These are phyloP conservation scores for Nigrospora oryzae DNA, from an alignment of 2,329 filamentous ascomycete genomes.

Conservation along the genomic window DNA sequence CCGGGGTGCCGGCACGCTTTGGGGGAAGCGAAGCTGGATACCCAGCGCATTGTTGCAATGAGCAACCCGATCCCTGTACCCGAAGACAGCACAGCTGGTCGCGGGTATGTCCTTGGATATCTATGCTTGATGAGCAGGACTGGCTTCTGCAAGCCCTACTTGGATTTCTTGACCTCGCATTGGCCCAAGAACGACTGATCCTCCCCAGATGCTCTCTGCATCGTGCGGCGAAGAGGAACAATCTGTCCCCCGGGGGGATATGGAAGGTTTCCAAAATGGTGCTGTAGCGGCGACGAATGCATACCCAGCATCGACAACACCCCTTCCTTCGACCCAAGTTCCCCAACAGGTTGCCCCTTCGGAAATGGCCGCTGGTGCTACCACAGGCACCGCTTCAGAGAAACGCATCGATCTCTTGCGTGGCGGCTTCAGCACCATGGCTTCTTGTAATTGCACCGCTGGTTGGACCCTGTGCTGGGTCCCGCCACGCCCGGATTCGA, in stretches of 20 bases:
- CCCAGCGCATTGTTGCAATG: conserved; percentile 45
- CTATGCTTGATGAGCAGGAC: conserved; percentile 17
- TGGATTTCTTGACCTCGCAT: conserved; percentile 16
- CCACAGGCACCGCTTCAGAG: conserved; percentile 40
- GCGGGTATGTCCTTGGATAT: conserved; percentile 36
- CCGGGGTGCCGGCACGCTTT: too few relatives aligned
- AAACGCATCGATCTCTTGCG: conserved; percentile 41
- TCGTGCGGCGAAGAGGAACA: too few relatives aligned
- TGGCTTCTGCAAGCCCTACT: conserved; percentile 14
- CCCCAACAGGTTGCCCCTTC: conserved; percentile 48
- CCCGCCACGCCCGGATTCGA: conserved; percentile 17
- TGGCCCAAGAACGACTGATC: too few relatives aligned
- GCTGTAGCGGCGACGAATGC: conserved; percentile 23
- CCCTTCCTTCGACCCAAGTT: conserved; percentile 42
- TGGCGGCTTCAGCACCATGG: conserved; percentile 22
- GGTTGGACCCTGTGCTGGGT: conserved; percentile 39
- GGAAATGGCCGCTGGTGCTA: conserved; percentile 52
- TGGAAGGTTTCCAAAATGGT: too few relatives aligned
- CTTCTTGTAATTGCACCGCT: conserved; percentile 27
- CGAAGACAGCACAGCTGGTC: conserved; percentile 47
- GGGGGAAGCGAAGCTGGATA: conserved; percentile 30
- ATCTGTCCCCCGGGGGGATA: too few relatives aligned
- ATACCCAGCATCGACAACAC: conserved; percentile 44
- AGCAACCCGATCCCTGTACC: conserved; percentile 38
- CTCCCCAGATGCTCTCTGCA: too few relatives aligned